Evolutionary conservation across 2,329 filamentous ascomycete species (phyloP).

Genomic region (Neoscytalidium dimidiatum): DNA sequence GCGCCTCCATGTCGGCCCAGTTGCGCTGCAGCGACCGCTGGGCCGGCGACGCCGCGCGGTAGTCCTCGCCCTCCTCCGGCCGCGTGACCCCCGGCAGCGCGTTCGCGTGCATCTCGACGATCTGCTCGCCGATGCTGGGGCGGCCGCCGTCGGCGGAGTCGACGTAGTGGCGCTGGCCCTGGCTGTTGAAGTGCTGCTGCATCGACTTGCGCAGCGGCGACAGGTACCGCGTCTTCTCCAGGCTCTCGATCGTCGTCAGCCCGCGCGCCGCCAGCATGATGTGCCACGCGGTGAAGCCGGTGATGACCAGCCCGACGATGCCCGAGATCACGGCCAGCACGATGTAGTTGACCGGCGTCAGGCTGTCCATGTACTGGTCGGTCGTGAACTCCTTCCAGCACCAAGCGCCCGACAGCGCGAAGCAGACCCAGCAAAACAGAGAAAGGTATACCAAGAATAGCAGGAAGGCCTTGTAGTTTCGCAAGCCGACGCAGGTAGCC

Average conservation of each 20-base stretch:
- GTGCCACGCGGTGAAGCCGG: conserved; percentile 91
- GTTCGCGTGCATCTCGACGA: conserved; percentile 81
- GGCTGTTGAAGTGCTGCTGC: conserved; percentile 59
- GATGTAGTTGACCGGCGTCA: conserved; percentile 89
- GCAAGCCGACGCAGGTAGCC: conserved; percentile 88
- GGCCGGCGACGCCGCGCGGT: conserved; percentile 37
- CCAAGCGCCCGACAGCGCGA: conserved; percentile 77
- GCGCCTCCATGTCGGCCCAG: conserved; percentile 36
- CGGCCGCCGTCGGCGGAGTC: conserved; percentile 30
- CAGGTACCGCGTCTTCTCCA: conserved; percentile 94
- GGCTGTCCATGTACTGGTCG: conserved; percentile 68
- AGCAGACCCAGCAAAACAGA: conserved; percentile 80
- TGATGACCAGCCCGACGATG: conserved; percentile 87
- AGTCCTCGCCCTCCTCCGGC: conserved; percentile 70
- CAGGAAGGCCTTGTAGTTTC: conserved; percentile 94
- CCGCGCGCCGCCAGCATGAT: conserved; percentile 75
- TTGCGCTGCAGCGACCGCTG: conserved; percentile 44
- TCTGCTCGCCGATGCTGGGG: conserved; percentile 61
- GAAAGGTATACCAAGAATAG: conserved; percentile 90
- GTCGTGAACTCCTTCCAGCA: conserved; percentile 80
- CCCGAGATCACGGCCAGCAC: conserved; percentile 83
- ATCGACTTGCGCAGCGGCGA: conserved; percentile 74
- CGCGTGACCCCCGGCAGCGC: conserved; percentile 77
- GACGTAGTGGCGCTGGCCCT: conserved; percentile 41
- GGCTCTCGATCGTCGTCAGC: conserved; percentile 91